Evolutionary conservation across 1,139 yeast species (phyloP).

Genomic region (Casaregolazyma lundiana): DNA sequence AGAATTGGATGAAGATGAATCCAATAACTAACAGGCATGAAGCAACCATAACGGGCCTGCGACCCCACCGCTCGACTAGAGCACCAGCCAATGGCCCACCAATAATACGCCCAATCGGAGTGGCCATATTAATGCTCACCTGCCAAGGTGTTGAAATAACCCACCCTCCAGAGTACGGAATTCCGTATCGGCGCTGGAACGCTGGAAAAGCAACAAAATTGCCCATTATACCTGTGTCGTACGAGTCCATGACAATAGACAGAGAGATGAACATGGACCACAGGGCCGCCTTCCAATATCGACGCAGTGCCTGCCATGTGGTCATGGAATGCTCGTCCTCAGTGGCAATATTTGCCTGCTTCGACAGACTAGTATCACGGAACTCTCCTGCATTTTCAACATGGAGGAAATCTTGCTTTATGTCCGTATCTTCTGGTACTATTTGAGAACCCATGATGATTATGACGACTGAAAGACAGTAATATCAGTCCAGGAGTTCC

Average conservation of each 20-base stretch:
- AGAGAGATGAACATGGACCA: conserved; percentile 42
- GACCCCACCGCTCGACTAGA: conserved; percentile 42
- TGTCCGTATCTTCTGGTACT: too few species aligned
- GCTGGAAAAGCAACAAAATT: conserved; percentile 40
- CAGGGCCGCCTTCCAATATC: conserved; percentile 36
- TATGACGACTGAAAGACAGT: too few species aligned
- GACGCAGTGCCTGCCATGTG: too few species aligned
- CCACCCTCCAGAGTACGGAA: conserved; percentile 30
- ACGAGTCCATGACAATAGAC: conserved; percentile 44
- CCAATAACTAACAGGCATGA: conserved; percentile 15
- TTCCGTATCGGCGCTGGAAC: conserved; percentile 38
- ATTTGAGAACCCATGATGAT: too few species aligned
- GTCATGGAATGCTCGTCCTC: too few species aligned
- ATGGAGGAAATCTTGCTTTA: too few species aligned
- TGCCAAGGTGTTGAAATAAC: conserved; percentile 34
- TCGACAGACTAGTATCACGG: too few species aligned
- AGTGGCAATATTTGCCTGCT: too few species aligned
- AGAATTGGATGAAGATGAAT: conserved; percentile 40
- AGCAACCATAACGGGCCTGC: conserved; percentile 42
- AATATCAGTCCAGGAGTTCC: too few species aligned
- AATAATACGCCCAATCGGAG: conserved; percentile 17
- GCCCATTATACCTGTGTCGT: conserved; percentile 36
- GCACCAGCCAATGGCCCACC: conserved; percentile 15
- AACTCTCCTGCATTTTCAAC: too few species aligned
- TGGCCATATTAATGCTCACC: conserved; percentile 17